Base-by-base conservation (phyloP, 805 yeast genomes). In the Trichomonascus vanleenenianus region DNA sequence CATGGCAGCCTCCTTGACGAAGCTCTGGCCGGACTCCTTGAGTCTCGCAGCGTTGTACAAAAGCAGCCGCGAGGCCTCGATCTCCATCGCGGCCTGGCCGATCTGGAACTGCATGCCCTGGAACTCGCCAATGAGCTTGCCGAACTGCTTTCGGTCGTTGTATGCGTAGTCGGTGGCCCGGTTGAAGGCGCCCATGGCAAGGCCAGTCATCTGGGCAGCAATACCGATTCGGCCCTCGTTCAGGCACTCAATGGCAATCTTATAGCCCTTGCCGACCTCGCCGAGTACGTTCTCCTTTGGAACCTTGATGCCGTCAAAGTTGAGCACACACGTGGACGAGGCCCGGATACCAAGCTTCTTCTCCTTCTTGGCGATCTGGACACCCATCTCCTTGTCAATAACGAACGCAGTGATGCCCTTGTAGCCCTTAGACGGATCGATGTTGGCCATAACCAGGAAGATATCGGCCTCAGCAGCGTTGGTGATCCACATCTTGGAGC, bases 91-190 rank as follows among this genome's bases (percentile, higher is more conserved):
- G 15, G 67, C 64, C 50, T 68, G 68, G 12, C 70, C 73, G 36
- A 68, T 59, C 57, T 68, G 73, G 61, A 68, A 70, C 52, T 68
- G 73, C 66, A 68, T 59, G n/a, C 73, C 73, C 51, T 68, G 73
- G 61, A 67, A 67, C 32, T 66, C 68, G 20, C 73, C 73, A 43
- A 68, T 63, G 42, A 47, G 58, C 52, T 64, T 50, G 43, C 73
- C 73, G 47, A 68, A 68, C 57, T 68, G 73, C 53, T 65, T 61
- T 44, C 73, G 62, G 51, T 68, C 73, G 41, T 59, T 61, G 49
- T 51, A 56, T 10, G 59, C 63, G 57, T 69, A 68, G 48, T 56
- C 54, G 25, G 66, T 58, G 10, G 73, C 72, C 41, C 65, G 55
- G 45, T 60, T 51, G 55, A 69, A 70, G 20, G 73, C 73, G 14